A percentile compares a stretch with the other conserved stretches of the same genome.
phyloP scores from a whole-genome alignment of 169 alveolate genomes.

The Babesia bovis region DNA sequence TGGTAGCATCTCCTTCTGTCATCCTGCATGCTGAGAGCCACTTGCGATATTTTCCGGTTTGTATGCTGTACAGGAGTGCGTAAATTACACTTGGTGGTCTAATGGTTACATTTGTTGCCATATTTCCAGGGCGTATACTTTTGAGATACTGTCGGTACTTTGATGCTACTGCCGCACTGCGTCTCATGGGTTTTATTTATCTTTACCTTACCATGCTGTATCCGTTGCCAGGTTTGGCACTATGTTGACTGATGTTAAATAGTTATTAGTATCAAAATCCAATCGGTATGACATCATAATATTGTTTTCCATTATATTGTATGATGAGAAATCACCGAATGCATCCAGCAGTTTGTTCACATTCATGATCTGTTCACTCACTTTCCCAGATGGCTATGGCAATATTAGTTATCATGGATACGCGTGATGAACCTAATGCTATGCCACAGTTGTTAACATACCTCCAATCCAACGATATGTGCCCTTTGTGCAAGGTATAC shows the following conservation, averaged over 20 bases:
- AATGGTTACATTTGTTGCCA: neutral
- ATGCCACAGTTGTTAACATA: slow-evolving; percentile 8
- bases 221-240: slow-evolving; percentile 62
- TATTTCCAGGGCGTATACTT: neutral
- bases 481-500: slow-evolving; percentile 28
- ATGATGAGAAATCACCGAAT: slow-evolving; percentile 31
- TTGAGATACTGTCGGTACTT: slow-evolving; percentile 8
- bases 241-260: slow-evolving; percentile 25
- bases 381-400: slow-evolving; percentile 31
- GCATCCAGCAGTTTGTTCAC: slow-evolving; percentile 26
- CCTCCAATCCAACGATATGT: slow-evolving; percentile 40
- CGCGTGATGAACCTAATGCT: neutral
- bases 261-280: slow-evolving; percentile 25
- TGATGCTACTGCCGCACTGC: slow-evolving; percentile 17
- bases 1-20: slow-evolving; percentile 5
- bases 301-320: slow-evolving; percentile 1
- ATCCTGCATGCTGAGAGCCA: slow-evolving; percentile 20
- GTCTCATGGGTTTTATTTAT: neutral
- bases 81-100: slow-evolving; percentile 45
- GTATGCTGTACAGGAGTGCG: slow-evolving; percentile 32
- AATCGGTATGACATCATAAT: slow-evolving; percentile 41
- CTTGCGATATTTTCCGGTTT: slow-evolving; percentile 3
- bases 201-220: slow-evolving; percentile 25
- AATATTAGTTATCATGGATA: neutral
- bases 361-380: slow-evolving; percentile 16